Base-by-base conservation (phyloP, 306 rosid species). In the Castanopsis chinensis region DNA sequence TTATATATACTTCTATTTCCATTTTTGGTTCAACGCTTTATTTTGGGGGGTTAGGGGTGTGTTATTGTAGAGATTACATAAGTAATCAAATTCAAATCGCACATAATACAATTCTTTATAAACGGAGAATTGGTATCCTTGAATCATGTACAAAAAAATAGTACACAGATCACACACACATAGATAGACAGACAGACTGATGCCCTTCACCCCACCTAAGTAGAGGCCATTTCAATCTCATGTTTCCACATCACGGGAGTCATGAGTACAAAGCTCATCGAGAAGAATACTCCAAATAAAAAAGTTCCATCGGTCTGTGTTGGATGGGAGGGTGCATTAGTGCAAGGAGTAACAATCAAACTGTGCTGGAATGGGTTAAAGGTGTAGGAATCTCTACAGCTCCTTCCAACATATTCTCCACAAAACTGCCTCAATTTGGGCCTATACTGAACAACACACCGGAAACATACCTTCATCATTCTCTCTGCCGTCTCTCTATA, bases 391-490 rank as follows among this genome's bases (percentile, higher is more conserved):
- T 76, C 27, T 78, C 82, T 1, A 35, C 72, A 3, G 69, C 87
- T 71, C 90, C 87, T 72, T 86, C 87, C 37, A 86, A 55, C 87
- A 83, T 86, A 73, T 86, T 86, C 78, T 78, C 90, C 61, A 83
- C 82, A n/a, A 56, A 75, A 43, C 90, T 86, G 90, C 9, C 90
- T 86, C 73, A 78, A 82, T 21, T 69, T 58, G 19, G 87, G 87
- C 3, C 19, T 58, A 81, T 71, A 60, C 25, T 86, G 90, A 75
- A 81, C 82, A 75, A 81, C 82, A 76, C 90, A 86, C 87, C 90
- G 83, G 7, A 86, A 72, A 52, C 87, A 87, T 64, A 86, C 90
- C 80, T 56, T 83, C 37, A 74, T 57, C 87, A 83, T 78, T 59
- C 85, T 83, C 64, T 81, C 78, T 23, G 78, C 87, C 3, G 19